phyloP scores from a whole-genome alignment of 768 basidiomycete genomes.

The Austroboletus eburneus region DNA sequence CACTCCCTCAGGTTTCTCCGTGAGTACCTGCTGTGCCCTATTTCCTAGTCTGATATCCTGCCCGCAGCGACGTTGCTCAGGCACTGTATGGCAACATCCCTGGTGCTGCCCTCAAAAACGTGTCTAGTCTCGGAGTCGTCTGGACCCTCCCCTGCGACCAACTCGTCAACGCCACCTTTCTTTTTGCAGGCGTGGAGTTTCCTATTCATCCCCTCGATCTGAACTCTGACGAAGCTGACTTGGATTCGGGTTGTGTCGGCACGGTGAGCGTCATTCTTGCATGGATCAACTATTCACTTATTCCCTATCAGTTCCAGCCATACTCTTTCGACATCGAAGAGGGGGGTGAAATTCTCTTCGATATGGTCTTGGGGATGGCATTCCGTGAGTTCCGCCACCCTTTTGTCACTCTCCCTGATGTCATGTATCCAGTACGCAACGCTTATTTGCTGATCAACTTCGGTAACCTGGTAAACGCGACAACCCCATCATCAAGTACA shows the following conservation, averaged over 20 bases:
- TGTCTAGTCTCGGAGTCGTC: slow-evolving; percentile 38
- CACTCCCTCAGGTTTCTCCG: slow-evolving; percentile 59
- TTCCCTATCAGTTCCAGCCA: slow-evolving; percentile 58
- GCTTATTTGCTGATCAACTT: slow-evolving; percentile 61
- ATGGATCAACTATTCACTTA: neutral
- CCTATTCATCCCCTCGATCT: slow-evolving; percentile 69
- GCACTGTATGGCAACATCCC: slow-evolving; percentile 56
- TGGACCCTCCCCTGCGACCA: slow-evolving; percentile 64
- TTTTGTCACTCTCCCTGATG: neutral
- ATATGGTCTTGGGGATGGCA: slow-evolving; percentile 70
- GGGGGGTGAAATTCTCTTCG: slow-evolving; percentile 32
- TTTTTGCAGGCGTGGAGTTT: slow-evolving; percentile 51
- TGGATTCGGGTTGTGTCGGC: slow-evolving; percentile 35
- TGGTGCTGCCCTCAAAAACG: slow-evolving; percentile 46
- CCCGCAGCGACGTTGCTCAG: slow-evolving; percentile 46
- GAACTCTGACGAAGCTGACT: slow-evolving; percentile 26
- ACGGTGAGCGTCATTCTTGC: slow-evolving; percentile 34
- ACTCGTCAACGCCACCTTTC: slow-evolving; percentile 62
- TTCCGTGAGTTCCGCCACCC: slow-evolving; percentile 44
- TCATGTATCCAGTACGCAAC: slow-evolving; percentile 50
- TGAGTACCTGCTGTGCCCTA: slow-evolving; percentile 20
- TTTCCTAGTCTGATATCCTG: slow-evolving; percentile 11
- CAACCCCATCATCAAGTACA: slow-evolving; percentile 31
- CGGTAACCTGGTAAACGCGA: slow-evolving; percentile 53
- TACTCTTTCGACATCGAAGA: slow-evolving; percentile 44